phyloP scores from a whole-genome alignment of 257 asterid species.

The Phtheirospermum japonicum region DNA sequence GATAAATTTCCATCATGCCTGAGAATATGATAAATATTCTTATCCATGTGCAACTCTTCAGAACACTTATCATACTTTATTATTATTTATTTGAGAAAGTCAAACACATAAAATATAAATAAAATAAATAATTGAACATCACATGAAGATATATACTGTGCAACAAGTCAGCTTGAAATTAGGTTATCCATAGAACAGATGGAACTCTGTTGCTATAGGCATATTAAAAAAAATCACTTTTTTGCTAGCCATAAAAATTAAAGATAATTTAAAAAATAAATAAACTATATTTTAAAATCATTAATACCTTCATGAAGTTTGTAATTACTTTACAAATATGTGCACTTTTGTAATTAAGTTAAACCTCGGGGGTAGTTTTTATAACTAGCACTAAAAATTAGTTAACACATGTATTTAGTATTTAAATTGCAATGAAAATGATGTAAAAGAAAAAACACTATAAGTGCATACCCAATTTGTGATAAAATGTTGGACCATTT shows the following conservation, averaged over 20 bases:
- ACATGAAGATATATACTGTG: constrained; percentile 3
- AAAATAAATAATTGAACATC: not conserved
- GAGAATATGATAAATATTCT: not conserved
- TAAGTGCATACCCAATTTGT: too few species aligned
- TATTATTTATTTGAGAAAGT: constrained; percentile 12
- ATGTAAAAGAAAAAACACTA: too few species aligned
- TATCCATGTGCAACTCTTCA: constrained; percentile 24
- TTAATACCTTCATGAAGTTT: not conserved
- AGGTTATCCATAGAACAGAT: constrained; percentile 17
- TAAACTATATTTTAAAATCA: too few species aligned
- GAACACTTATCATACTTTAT: not conserved
- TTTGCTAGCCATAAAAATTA: not conserved
- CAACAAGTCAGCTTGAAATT: not conserved
- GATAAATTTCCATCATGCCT: not conserved
- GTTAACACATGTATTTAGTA: too few species aligned
- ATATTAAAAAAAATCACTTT: too few species aligned
- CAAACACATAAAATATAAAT: not conserved
- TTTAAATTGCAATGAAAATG: too few species aligned
- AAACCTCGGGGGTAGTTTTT: not conserved
- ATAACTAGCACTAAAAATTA: too few species aligned
- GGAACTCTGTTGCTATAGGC: constrained; percentile 6
- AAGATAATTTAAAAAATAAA: not conserved
- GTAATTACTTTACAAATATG: too few species aligned
- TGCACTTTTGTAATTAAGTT: not conserved
- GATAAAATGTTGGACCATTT: constrained; percentile 38